A percentile compares a stretch with the other conserved stretches of the same genome.
Evolutionary conservation across 495 filamentous ascomycete species (phyloP).

Genomic region (Massariosphaeria phaeospora): DNA sequence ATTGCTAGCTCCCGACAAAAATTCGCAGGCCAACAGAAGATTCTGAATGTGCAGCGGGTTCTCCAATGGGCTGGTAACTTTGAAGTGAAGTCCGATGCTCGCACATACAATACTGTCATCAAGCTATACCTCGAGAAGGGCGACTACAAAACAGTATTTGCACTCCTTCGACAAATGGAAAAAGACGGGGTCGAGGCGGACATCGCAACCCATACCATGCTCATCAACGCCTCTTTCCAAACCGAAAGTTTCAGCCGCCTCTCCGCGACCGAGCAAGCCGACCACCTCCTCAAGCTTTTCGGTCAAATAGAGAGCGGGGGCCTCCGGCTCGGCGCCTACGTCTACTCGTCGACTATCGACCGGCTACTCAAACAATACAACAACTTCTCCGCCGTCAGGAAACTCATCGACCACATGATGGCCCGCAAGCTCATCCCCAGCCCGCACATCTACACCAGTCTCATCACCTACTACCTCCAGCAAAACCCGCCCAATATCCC

Average conservation of each 20-base stretch:
- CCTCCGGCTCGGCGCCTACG: conserved; percentile 51
- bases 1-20: conserved; percentile 40
- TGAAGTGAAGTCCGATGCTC: conserved; percentile 54
- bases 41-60: conserved; percentile 43
- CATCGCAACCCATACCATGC: conserved; percentile 51
- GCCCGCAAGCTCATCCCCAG: conserved; percentile 48
- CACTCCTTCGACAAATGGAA: conserved; percentile 50
- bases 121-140: conserved; percentile 49
- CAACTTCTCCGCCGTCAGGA: conserved; percentile 51
- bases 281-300: conserved; percentile 45
- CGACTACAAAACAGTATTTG: conserved; percentile 38
- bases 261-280: conserved; percentile 38
- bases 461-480: conserved; percentile 62
- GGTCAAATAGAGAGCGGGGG: conserved; percentile 49
- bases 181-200: conserved; percentile 44
- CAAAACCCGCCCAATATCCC: conserved; percentile 52
- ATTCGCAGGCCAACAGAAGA: conserved; percentile 37
- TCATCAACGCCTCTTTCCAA: conserved; percentile 49
- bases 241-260: conserved; percentile 29
- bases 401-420: conserved; percentile 58
- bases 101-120: conserved; percentile 68
- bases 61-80: conserved; percentile 56
- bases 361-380: conserved; percentile 47
- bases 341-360: conserved; percentile 62
- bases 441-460: conserved; percentile 62